Evolutionary conservation across 768 basidiomycete genomes (phyloP), one percentile per base, ranked within the genome.

Genomic region (Cystoderma amianthinum): DNA sequence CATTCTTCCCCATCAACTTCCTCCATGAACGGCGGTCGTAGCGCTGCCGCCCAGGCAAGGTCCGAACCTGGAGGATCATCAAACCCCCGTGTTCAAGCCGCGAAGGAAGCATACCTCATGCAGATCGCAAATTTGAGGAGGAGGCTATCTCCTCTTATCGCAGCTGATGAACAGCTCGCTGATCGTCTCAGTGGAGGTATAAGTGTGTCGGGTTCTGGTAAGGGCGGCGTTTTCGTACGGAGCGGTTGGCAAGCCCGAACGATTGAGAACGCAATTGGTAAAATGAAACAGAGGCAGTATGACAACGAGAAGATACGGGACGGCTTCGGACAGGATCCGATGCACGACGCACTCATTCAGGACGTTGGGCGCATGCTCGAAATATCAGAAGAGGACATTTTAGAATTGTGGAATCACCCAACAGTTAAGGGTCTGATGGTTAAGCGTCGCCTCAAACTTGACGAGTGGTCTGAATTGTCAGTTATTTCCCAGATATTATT

Each of bases 401-500:
- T 69, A 43, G 69, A 78, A 41, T 69, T 92, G 16, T 91, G 88
- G 86, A 64, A 69, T 36, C 80, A 87, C 48, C 74, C 81, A 0
- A 71, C 74, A 6, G 88, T 92, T 39, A 77, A 74, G 53, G 75
- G 70, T 19, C 61, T 90, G 58, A 80, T 88, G 35, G 65, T 65
- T 16, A 79, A 74, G 52, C 71, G 87, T 43, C 78, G 80, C 44
- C 60, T 91, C 37, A 82, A 85, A 52, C 66, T 91, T 38, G 87
- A 91, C 48, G 88, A 92, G 58, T 89, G 87, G 82, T 79, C 85
- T 10, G 88, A 90, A 63, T 92, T 85, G 88, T 91, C 55, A 59
- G 88, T 69, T n/a, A n/a, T n/a, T n/a, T n/a, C n/a, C n/a, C n/a
- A n/a, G n/a, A n/a, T n/a, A n/a, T n/a, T n/a, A n/a, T n/a, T n/a